Evolutionary conservation across 805 yeast species (phyloP).

Genomic region (Schwanniomyces occidentalis): DNA sequence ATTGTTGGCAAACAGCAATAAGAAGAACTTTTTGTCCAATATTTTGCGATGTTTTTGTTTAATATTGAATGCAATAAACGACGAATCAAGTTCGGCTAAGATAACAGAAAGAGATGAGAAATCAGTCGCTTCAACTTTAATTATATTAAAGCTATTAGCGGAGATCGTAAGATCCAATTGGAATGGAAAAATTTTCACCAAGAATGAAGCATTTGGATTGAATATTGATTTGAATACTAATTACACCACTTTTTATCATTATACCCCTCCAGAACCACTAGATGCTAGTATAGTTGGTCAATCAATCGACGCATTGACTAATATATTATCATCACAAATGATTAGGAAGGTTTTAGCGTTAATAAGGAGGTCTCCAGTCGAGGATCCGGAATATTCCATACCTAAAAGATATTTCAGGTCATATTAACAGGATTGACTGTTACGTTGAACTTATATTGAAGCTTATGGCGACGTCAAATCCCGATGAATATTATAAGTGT

Average conservation of each 20-base stretch:
- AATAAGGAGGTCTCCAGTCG: slow-evolving; percentile 16
- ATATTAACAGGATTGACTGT: slow-evolving; percentile 32
- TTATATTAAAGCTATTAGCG: slow-evolving; percentile 31
- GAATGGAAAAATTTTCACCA: slow-evolving; percentile 20
- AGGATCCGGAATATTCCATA: no score
- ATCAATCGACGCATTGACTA: slow-evolving; percentile 29
- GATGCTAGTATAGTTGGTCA: slow-evolving; percentile 15
- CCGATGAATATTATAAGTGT: slow-evolving; percentile 29
- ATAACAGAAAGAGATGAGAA: slow-evolving; percentile 31
- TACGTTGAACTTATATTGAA: slow-evolving; percentile 30
- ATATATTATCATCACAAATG: slow-evolving; percentile 30
- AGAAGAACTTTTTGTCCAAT: slow-evolving; percentile 14
- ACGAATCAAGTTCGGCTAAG: slow-evolving; percentile 19
- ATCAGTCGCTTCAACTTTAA: slow-evolving; percentile 29
- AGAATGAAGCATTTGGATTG: slow-evolving; percentile 6
- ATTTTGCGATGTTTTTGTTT: slow-evolving; percentile 23
- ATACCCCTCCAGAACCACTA: slow-evolving; percentile 29
- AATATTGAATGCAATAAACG: slow-evolving; percentile 23
- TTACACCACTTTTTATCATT: slow-evolving; percentile 29
- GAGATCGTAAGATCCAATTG: slow-evolving; percentile 29
- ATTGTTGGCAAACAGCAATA: slow-evolving; percentile 14
- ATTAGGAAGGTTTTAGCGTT: slow-evolving; percentile 28
- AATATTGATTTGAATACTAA: slow-evolving; percentile 14
- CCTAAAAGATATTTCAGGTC: not conserved
- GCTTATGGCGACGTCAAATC: slow-evolving; percentile 38